Conservation (phyloP, 2,329 filamentous ascomycete genomes). For the Aurifilum marmelostoma region DNA sequence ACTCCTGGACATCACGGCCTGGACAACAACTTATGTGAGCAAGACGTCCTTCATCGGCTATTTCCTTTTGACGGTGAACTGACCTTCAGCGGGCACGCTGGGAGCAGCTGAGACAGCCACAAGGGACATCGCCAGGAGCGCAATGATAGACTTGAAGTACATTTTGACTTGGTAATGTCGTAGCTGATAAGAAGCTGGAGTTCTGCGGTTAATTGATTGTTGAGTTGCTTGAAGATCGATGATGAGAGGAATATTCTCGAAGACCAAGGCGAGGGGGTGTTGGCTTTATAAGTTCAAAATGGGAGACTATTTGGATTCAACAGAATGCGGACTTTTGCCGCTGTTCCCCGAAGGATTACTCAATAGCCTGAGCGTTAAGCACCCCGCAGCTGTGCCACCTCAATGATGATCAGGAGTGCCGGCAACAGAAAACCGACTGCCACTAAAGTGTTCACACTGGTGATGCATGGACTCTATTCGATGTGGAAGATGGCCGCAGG, state of each 20-base stretch:
- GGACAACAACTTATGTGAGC: neutral
- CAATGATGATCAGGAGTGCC: neutral
- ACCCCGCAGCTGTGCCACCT: neutral
- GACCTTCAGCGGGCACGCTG: neutral
- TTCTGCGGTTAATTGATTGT: neutral
- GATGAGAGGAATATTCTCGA: neutral
- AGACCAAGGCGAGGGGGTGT: neutral
- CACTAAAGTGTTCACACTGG: neutral
- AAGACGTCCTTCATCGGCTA: neutral
- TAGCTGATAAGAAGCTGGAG: neutral
- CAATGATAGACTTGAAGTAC: conserved; percentile 6
- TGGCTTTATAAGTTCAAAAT: neutral
- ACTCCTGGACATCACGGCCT: conserved; percentile 4
- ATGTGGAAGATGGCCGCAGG: neutral
- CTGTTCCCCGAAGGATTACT: neutral
- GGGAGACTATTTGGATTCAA: neutral
- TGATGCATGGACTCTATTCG: neutral
- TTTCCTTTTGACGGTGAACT: no score
- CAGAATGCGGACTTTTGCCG: neutral
- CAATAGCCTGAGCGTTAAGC: neutral
- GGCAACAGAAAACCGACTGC: neutral
- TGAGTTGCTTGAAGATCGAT: neutral
- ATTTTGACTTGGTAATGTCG: neutral
- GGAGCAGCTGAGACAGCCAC: conserved; percentile 7
- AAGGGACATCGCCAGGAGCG: conserved; percentile 8